These are phyloP conservation scores for Pterocarpus macrocarpus DNA, from an alignment of 306 rosid species.

Conservation along the genomic window DNA sequence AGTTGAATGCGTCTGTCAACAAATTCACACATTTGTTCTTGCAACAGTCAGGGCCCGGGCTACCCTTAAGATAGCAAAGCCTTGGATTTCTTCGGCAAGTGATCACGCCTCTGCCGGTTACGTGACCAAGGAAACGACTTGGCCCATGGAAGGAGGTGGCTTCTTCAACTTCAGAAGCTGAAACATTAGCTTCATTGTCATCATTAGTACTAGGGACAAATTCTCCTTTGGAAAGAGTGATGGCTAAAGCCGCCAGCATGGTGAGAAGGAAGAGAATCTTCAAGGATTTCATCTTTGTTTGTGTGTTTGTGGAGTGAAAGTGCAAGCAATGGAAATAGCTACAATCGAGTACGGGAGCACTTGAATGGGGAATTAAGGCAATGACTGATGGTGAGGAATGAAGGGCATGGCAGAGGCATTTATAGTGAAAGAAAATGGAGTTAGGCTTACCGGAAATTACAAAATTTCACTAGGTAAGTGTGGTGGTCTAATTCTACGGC, in stretches of 20 bases:
- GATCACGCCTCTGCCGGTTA: slow-evolving; percentile 6
- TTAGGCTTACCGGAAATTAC: background rate
- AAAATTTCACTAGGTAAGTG: background rate
- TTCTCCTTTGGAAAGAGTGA: background rate
- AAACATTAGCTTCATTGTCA: background rate
- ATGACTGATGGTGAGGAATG: slow-evolving; percentile 5
- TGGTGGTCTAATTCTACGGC: slow-evolving; percentile 8
- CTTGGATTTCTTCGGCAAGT: slow-evolving; percentile 50
- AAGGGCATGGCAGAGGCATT: background rate
- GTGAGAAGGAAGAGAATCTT: slow-evolving; percentile 31
- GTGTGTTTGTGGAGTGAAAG: background rate
- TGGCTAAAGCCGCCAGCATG: background rate
- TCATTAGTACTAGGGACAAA: background rate
- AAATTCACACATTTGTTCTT: slow-evolving; percentile 55
- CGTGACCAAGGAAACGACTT: slow-evolving; percentile 46
- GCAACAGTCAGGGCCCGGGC: slow-evolving; percentile 57
- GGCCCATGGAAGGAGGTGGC: slow-evolving; percentile 39
- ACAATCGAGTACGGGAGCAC: too few relatives aligned
- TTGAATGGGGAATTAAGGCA: too few relatives aligned
- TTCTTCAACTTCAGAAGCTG: background rate
- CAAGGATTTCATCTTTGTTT: background rate
- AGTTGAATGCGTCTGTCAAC: slow-evolving; percentile 44
- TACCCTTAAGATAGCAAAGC: slow-evolving; percentile 45
- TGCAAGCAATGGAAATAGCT: too few relatives aligned
- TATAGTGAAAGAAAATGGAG: slow-evolving; percentile 25